Evolutionary conservation across 345 rosid genomes (phyloP), one percentile per base, ranked within the genome.

Genomic region (Rhodamnia rubescens): DNA sequence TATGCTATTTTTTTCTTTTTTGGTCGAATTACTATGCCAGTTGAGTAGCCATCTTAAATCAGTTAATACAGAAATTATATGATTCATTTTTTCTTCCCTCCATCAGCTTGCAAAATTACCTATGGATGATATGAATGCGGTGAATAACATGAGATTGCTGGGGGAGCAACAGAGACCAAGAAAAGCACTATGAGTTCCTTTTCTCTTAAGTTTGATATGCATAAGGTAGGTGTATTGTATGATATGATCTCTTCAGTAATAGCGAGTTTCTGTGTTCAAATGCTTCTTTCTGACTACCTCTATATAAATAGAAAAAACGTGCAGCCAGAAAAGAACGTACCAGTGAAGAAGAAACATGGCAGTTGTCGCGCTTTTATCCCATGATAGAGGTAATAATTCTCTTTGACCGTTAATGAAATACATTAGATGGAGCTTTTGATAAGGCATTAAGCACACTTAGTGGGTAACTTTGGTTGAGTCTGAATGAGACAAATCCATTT

Each of bases 301-400:
- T 83, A 84, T 84, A 78, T 89, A 88, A 87, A 78, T 92, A 96
- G 99, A 98, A 95, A 90, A 95, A 96, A 90, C 97, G 90, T 59
- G 96, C 92, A 40, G 94, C 93, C 27, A 95, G 99, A 89, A 96
- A 95, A 93, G 99, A 98, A 85, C 95, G 94, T 47, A 82, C 82
- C 83, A 93, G 87, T 88, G 95, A 91, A 87, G 98, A 92, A 91
- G 96, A 90, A 92, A 92, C 93, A 49, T 98, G 99, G 99, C 94
- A 92, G 83, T 85, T 95, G 80, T 95, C 99, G 74, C 96, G 99
- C 83, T 98, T 98, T 88, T 98, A 96, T 89, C 99, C 99, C 59
- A 90, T 98, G 92, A 90, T 98, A 86, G 99, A 98, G 98, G 99
- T 96, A 91, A 64, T 26, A 49, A 44, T 55, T 54, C 40, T 69